phyloP scores from a whole-genome alignment of 2,329 filamentous ascomycete species.

The Coniosporium tulheliwenetii region DNA sequence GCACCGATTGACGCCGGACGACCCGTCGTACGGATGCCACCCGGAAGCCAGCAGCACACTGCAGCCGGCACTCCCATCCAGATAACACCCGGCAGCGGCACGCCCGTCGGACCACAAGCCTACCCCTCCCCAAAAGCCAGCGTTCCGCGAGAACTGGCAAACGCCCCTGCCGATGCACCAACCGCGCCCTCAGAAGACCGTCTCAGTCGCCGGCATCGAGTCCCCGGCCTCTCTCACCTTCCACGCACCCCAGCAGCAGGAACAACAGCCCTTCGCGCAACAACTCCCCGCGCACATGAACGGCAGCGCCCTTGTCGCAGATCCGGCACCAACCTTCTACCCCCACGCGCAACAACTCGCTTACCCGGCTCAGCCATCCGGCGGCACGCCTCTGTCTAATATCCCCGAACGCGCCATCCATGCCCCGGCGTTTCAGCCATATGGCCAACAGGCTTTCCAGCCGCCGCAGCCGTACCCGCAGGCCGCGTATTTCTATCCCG shows the following conservation, averaged over 20 bases:
- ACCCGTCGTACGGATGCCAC: conserved; percentile 73
- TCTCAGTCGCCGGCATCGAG: conserved; percentile 87
- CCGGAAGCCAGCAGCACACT: conserved; percentile 29
- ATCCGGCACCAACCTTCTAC: conserved; percentile 33
- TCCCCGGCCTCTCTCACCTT: conserved; percentile 51
- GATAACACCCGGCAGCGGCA: conserved; percentile 17
- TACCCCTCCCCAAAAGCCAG: conserved; percentile 38
- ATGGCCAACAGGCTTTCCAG: conserved; percentile 39
- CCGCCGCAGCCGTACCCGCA: conserved; percentile 26
- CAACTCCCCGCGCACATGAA: conserved; percentile 69
- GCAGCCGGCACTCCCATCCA: conserved; percentile 14
- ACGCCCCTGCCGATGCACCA: conserved; percentile 70
- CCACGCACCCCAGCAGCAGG: conserved; percentile 45
- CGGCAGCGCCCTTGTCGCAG: conserved; percentile 37
- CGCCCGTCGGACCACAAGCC: conserved; percentile 33
- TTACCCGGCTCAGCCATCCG: conserved; percentile 54
- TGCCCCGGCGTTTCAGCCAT: conserved; percentile 78
- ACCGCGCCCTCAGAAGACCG: conserved; percentile 83
- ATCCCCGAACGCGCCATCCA: conserved; percentile 89
- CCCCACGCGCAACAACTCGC: conserved; percentile 42
- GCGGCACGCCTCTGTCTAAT: conserved; percentile 71
- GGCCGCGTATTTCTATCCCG: conserved; percentile 51
- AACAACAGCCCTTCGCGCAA: conserved; percentile 83
- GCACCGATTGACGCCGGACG: conserved; percentile 39
- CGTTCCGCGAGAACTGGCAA: conserved; percentile 44